Evolutionary conservation across 179 eudicot species (phyloP), one percentile per base, ranked within the genome.

Genomic region (Spergularia azorica): DNA sequence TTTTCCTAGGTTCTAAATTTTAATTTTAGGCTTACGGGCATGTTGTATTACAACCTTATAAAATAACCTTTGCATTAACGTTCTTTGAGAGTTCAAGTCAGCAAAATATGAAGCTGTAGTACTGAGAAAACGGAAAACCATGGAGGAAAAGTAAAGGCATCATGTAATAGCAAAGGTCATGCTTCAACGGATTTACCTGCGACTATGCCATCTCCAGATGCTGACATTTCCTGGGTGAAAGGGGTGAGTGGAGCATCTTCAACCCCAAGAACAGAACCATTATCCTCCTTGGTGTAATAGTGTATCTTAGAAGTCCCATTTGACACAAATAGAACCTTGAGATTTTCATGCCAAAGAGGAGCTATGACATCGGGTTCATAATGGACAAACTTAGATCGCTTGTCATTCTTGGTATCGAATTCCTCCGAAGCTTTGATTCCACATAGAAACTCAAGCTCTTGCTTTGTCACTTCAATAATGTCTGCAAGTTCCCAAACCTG

Each of bases 241-340:
- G 97, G 97, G 69, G 90, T 90, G 18, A 93, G 18, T 21, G 97
- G 97, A 61, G 92, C 81, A 79, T 93, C 98, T 79, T 95, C 98
- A 92, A 89, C 85, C 9, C 98, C 97, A 69, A 68, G 89, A 68
- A 91, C 88, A 77, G 84, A 50, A 67, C 94, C 92, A 82, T 95
- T 69, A 59, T 90, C 87, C 51, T 90, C 95, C 78, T 89, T 88
- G 16, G 97, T 93, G 83, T 95, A 95, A 80, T 91, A 95, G 80
- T 91, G 95, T 73, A 93, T 80, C 85, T 89, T 95, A 41, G 98
- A 91, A 71, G 98, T 93, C 75, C 98, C 97, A 71, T 91, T 95
- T 52, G 98, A 91, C 67, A 95, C 97, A 78, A 95, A 93, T 89
- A 95, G 78, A 77, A 95, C 89, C 86, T 91, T 90, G 17, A 95